Percentiles rank a stretch among this genome's conserved stretches.
phyloP scores from a whole-genome alignment of 2,329 filamentous ascomycete species.

The Epicoccum nigrum region DNA sequence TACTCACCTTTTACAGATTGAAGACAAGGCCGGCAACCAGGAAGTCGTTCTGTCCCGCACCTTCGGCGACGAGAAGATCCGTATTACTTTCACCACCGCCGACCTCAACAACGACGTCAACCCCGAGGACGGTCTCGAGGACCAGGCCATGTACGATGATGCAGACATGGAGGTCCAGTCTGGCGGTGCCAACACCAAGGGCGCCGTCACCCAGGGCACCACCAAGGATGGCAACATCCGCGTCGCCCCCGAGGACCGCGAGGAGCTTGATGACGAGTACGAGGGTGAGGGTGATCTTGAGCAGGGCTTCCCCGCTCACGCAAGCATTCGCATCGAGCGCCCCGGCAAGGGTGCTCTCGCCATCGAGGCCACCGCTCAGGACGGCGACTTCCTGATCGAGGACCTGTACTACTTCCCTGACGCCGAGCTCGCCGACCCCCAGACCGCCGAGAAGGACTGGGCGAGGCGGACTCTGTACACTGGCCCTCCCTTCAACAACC shows the following conservation, averaged over 20 bases:
- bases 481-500: conserved; percentile 88
- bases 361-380: conserved; percentile 84
- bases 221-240: conserved; percentile 59
- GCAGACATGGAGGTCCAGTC: conserved; percentile 55
- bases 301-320: conserved; percentile 74
- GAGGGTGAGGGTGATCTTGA: conserved; percentile 58
- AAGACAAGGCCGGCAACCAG: conserved; percentile 83
- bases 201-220: conserved; percentile 60
- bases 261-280: conserved; percentile 62
- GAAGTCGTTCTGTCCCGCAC: conserved; percentile 83
- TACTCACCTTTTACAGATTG: conserved; percentile 51
- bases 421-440: conserved; percentile 75
- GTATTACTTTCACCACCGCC: conserved; percentile 81
- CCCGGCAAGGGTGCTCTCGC: conserved; percentile 81
- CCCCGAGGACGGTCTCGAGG: conserved; percentile 58
- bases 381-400: conserved; percentile 85
- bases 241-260: conserved; percentile 62
- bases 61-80: conserved; percentile 89
- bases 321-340: conserved; percentile 90
- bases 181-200: conserved; percentile 63
- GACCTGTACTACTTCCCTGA: conserved; percentile 89
- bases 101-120: conserved; percentile 67
- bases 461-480: conserved; percentile 79
- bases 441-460: conserved; percentile 78
- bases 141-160: conserved; percentile 54